A percentile compares a stretch with the other conserved stretches of the same genome.
These are phyloP conservation scores for Dalbergia oliveri DNA, from an alignment of 306 rosid genomes.

Conservation along the genomic window DNA sequence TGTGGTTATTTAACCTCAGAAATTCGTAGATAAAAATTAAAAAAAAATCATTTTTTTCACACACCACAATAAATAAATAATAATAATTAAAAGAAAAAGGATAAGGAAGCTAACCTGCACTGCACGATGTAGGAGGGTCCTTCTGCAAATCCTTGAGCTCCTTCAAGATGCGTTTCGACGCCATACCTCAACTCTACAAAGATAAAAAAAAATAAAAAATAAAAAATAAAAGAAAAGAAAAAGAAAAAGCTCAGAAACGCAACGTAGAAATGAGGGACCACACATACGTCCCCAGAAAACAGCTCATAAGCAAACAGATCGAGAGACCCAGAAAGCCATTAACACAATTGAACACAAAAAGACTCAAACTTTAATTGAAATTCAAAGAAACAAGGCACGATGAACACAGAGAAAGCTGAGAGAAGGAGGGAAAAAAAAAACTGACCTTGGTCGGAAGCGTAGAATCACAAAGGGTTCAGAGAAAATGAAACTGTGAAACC, in stretches of 20 bases:
- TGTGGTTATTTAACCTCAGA: background rate
- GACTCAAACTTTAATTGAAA: background rate
- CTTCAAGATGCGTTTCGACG: slow-evolving; percentile 88
- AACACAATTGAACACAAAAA: slow-evolving; percentile 1
- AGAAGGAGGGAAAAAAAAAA: background rate
- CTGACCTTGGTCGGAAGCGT: slow-evolving; percentile 32
- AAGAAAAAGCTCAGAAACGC: slow-evolving; percentile 7
- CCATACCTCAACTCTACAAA: slow-evolving; percentile 52
- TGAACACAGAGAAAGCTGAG: background rate
- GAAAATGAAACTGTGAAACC: background rate
- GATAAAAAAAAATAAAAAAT: background rate
- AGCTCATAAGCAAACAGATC: slow-evolving; percentile 47
- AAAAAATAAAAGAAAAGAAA: background rate
- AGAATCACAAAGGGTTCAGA: slow-evolving; percentile 12
- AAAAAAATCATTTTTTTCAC: background rate
- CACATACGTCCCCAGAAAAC: background rate
- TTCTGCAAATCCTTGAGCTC: slow-evolving; percentile 95
- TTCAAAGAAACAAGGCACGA: background rate
- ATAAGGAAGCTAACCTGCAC: slow-evolving; percentile 67
- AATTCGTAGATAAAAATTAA: background rate
- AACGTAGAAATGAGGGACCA: background rate
- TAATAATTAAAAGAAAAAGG: background rate
- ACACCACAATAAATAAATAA: background rate
- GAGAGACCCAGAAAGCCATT: slow-evolving; percentile 20
- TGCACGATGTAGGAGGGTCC: slow-evolving; percentile 90